Conservation (phyloP, 805 yeast genomes). For the Barnettozyma wickerhamii region DNA sequence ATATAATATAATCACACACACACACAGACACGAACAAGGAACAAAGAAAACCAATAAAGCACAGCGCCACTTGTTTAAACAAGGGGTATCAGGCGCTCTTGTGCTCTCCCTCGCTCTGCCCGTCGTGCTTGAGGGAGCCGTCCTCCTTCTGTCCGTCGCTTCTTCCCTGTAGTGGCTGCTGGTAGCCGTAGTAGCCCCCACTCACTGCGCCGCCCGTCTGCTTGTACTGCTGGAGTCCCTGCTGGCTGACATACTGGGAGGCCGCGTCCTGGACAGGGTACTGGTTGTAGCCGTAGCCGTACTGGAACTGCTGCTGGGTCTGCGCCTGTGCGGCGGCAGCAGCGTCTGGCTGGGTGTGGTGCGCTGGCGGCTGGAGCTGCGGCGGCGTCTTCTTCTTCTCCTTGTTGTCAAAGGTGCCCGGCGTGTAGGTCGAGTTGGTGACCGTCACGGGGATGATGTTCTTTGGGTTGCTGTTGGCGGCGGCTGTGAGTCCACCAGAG, state of each 20-base stretch:
- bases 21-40: background rate
- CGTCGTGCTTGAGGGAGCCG: too few relatives aligned
- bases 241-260: too few relatives aligned
- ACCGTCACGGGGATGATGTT: conserved; percentile 26
- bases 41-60: background rate
- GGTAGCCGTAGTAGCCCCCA: conserved; percentile 13
- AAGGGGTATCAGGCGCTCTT: too few relatives aligned
- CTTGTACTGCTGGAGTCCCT: conserved; percentile 10
- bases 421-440: conserved; percentile 21
- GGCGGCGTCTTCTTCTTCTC: conserved; percentile 13
- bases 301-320: conserved; percentile 9
- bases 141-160: too few relatives aligned
- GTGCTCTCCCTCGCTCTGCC: too few relatives aligned
- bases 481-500: conserved; percentile 28
- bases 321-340: conserved; percentile 4
- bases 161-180: conserved; percentile 5
- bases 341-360: background rate
- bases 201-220: conserved; percentile 3
- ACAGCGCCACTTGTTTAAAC: too few relatives aligned
- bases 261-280: too few relatives aligned
- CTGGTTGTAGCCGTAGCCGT: conserved; percentile 13
- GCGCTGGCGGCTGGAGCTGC: background rate
- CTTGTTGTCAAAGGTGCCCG: conserved; percentile 19
- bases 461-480: conserved; percentile 26
- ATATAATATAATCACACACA: background rate